These are phyloP conservation scores for Juncus effusus DNA, from an alignment of 176 grass and related monocot genomes.

Conservation along the genomic window DNA sequence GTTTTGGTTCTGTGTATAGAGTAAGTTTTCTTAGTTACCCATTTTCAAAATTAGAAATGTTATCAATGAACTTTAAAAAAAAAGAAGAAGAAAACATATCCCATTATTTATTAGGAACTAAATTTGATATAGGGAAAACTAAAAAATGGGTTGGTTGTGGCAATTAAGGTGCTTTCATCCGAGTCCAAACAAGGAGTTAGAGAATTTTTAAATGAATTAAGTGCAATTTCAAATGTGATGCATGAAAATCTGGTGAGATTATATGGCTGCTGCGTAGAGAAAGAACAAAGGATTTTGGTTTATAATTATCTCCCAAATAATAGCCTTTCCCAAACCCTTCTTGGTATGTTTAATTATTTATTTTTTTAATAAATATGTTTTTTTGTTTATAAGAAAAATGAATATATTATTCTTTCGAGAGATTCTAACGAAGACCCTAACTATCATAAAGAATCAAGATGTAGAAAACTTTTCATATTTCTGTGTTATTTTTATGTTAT, in stretches of 20 bases:
- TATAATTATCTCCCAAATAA: constrained; percentile 88
- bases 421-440: constrained; percentile 18
- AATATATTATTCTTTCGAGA: not conserved
- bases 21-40: constrained; percentile 19
- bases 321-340: constrained; percentile 67
- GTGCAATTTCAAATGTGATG: constrained; percentile 54
- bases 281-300: constrained; percentile 63
- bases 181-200: constrained; percentile 64
- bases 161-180: constrained; percentile 81
- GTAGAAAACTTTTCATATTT: too few relatives aligned
- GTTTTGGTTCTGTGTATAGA: constrained; percentile 77
- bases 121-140: constrained; percentile 62
- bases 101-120: not conserved
- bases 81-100: not conserved
- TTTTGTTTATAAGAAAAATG: constrained; percentile 4
- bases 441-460: constrained; percentile 4
- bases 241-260: constrained; percentile 73
- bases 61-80: not conserved
- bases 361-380: not conserved
- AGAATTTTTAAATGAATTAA: constrained; percentile 82
- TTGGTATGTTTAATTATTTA: constrained; percentile 40
- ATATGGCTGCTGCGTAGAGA: constrained; percentile 66
- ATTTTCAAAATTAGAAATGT: not conserved
- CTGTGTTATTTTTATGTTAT: not conserved
- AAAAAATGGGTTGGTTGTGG: constrained; percentile 55